A percentile compares a stretch with the other conserved stretches of the same genome.
phyloP scores from a whole-genome alignment of 257 asterid genomes.

The Henckelia pumila region DNA sequence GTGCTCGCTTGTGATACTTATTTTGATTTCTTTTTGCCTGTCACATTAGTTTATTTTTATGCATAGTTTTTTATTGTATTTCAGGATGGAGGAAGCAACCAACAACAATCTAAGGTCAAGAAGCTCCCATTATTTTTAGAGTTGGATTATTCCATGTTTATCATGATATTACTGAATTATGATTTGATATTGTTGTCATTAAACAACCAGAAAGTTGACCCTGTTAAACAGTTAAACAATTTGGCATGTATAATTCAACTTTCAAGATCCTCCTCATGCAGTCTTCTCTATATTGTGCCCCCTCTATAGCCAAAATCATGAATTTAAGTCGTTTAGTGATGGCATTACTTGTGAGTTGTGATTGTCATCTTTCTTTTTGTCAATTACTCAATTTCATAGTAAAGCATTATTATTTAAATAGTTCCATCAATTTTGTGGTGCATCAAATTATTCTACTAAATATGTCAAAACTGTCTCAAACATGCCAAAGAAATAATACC shows the following conservation, averaged over 20 bases:
- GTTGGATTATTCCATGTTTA: not conserved
- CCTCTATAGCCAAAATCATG: not conserved
- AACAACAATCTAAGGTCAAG: slow-evolving; percentile 52
- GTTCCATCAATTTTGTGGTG: slow-evolving; percentile 1
- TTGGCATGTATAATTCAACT: not conserved
- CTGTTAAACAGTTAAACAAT: slow-evolving; percentile 7
- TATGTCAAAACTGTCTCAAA: no score
- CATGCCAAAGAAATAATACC: no score
- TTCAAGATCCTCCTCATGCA: not conserved
- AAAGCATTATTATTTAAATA: not conserved
- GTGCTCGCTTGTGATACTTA: slow-evolving; percentile 6
- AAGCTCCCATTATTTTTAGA: slow-evolving; percentile 11
- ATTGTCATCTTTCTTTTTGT: not conserved
- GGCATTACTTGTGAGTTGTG: not conserved
- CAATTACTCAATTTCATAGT: not conserved
- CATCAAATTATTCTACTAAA: not conserved
- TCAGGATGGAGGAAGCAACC: slow-evolving; percentile 53
- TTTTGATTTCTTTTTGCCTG: slow-evolving; percentile 7
- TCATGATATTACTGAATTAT: slow-evolving; percentile 2
- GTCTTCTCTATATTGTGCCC: not conserved
- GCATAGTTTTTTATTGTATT: slow-evolving; percentile 22
- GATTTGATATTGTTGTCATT: not conserved
- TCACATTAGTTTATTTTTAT: slow-evolving; percentile 8
- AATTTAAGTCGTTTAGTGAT: not conserved
- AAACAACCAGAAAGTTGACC: not conserved